These are phyloP conservation scores for Trifolium repens DNA, from an alignment of 306 rosid species.

Conservation along the genomic window DNA sequence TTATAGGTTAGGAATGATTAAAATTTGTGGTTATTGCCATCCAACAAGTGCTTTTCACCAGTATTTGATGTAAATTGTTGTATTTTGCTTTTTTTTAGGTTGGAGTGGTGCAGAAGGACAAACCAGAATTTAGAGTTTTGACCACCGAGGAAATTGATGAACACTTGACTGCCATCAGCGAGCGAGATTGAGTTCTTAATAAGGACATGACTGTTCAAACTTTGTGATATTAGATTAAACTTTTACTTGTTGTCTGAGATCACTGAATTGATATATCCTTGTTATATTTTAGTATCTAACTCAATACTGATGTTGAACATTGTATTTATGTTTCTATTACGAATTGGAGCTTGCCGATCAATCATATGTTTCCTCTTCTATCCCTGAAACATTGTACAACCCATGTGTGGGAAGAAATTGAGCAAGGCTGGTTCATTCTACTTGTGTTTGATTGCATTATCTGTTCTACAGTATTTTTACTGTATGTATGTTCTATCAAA, in stretches of 20 bases:
- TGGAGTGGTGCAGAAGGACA: conserved; percentile 84
- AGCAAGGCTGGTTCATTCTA: neutral
- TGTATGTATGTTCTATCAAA: too few species aligned
- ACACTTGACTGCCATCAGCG: conserved; percentile 98
- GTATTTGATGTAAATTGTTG: conserved; percentile 15
- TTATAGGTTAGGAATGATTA: neutral
- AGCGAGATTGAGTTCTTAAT: conserved; percentile 74
- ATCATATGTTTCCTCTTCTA: conserved; percentile 12
- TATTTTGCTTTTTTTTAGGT: conserved; percentile 59
- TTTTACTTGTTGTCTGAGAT: conserved; percentile 18
- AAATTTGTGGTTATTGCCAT: neutral
- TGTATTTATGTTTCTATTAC: conserved; percentile 13
- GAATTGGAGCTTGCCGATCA: conserved; percentile 22
- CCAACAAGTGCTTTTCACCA: neutral
- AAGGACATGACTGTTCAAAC: conserved; percentile 40
- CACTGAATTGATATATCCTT: conserved; percentile 6
- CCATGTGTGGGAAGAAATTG: neutral
- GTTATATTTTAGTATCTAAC: conserved; percentile 22
- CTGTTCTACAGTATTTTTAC: neutral
- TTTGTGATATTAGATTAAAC: conserved; percentile 33
- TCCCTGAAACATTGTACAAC: neutral
- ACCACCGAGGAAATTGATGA: conserved; percentile 92
- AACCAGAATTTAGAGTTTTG: conserved; percentile 79
- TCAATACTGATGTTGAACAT: conserved; percentile 21
- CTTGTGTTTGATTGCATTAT: neutral